Evolutionary conservation across 176 grass and related monocot genomes (phyloP), one percentile per base, ranked within the genome.

Genomic region (Phoenix dactylifera): DNA sequence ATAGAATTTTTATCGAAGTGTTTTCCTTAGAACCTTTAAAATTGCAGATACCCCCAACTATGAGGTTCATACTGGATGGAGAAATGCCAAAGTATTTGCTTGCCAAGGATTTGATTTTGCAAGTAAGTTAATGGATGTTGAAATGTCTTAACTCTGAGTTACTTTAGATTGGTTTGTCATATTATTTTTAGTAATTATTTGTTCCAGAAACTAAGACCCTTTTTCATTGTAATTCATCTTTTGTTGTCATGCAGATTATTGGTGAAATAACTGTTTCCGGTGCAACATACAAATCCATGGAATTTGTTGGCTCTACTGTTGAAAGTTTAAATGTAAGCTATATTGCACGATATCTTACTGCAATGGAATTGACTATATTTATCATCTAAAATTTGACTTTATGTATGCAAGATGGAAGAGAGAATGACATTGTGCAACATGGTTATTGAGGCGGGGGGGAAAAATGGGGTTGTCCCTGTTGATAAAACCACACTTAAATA

Each of bases 71-170:
- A 35, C 66, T 97, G 29, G 93, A 97, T 0, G 93, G 87, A 78
- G 87, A 91, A 88, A 97, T 97, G 87, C 93, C 92, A 29, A 71
- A 80, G 53, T 80, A 88, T 91, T 88, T 97, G 76, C 84, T 88
- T 53, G 87, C 92, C 2, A 97, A 97, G 78, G 92, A 97, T 85
- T 80, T 97, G 65, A 97, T 97, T 81, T 85, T 97, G 73, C 92
- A 97, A 78, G 92, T 97, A 82, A 83, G 83, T 23, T 52, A 60
- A 25, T 63, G 48, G 69, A 61, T 65, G 7, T 10, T 44, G 35
- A 44, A 44, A 12, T 9, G 2, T 44, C 30, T 35, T 35, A 7
- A 35, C 6, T 35, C 30, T 35, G 30, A 35, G 30, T 35, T 35
- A 35, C 26, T 35, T 35, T 44, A 44, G 9, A 44, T 12, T 44